These are phyloP conservation scores for Kwoniella newhampshirensis DNA, from an alignment of 768 basidiomycete genomes.

Conservation along the genomic window DNA sequence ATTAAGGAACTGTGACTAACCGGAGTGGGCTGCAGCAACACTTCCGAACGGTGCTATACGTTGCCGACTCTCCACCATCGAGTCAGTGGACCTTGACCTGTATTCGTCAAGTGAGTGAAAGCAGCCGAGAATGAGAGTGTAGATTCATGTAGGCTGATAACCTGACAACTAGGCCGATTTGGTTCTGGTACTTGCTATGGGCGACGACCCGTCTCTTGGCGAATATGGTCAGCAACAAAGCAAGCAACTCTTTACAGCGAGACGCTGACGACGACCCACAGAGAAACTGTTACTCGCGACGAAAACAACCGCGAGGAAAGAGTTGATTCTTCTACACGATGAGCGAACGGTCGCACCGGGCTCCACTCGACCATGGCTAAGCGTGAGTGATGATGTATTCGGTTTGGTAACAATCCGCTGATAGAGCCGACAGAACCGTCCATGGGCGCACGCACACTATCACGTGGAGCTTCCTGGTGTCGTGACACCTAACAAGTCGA, in stretches of 20 bases:
- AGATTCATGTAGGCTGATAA: not conserved
- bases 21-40: constrained; percentile 64
- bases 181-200: constrained; percentile 61
- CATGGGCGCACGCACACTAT: constrained; percentile 94
- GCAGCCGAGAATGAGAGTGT: not conserved
- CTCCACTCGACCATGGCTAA: constrained; percentile 92
- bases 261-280: constrained; percentile 2
- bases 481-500: constrained; percentile 58
- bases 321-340: constrained; percentile 88
- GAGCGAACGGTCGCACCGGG: constrained; percentile 85
- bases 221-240: constrained; percentile 64
- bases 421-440: constrained; percentile 67
- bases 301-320: constrained; percentile 98
- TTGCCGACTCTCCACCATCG: constrained; percentile 90
- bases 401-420: not conserved
- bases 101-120: constrained; percentile 76
- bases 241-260: not conserved
- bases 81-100: constrained; percentile 99
- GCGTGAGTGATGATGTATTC: constrained; percentile 58
- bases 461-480: constrained; percentile 70
- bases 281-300: constrained; percentile 84
- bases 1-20: not conserved
- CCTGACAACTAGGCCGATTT: constrained; percentile 32
- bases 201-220: constrained; percentile 77
- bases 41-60: constrained; percentile 89